Percentiles rank a stretch among this genome's conserved stretches.
Conservation (phyloP, 108 stramenopile species). For the Pseudonitzschia multiseries region DNA sequence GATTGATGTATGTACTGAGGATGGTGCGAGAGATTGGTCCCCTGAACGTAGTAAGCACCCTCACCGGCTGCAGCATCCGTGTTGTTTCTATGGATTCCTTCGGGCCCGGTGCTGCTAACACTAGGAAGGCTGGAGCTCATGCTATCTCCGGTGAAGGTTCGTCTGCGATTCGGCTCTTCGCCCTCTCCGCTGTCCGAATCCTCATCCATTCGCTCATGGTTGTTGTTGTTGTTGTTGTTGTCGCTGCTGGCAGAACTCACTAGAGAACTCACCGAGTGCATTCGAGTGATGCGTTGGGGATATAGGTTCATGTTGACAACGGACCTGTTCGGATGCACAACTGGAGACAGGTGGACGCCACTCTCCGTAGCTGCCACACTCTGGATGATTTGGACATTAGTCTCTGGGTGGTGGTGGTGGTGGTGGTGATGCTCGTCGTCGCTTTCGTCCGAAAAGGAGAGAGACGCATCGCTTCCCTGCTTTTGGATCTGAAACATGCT, state of each 20-base stretch:
- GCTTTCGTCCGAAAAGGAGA: conserved; percentile 64
- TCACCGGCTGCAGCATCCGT: neutral
- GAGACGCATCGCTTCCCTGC: conserved; percentile 42
- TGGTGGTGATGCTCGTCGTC: conserved; percentile 35
- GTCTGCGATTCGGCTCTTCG: conserved; percentile 12
- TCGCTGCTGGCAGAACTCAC: conserved; percentile 41
- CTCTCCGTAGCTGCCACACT: neutral
- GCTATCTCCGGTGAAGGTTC: conserved; percentile 15
- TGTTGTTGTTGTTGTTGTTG: too few relatives aligned
- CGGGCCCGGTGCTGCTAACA: conserved; percentile 19
- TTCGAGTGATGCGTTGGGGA: conserved; percentile 43
- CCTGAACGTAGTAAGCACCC: neutral
- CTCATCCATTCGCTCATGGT: conserved; percentile 10
- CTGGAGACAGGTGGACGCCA: conserved; percentile 25
- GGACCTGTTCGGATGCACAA: conserved; percentile 18
- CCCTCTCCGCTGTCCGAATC: neutral
- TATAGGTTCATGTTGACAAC: conserved; percentile 36
- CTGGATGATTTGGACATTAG: neutral
- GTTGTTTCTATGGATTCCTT: neutral
- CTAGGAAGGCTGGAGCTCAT: conserved; percentile 15
- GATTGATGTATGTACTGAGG: conserved; percentile 4
- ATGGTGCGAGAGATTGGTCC: neutral
- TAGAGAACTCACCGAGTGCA: conserved; percentile 55
- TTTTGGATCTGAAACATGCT: conserved; percentile 12
- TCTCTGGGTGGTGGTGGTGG: neutral